phyloP scores from a whole-genome alignment of 768 basidiomycete species.

The Auricularia cornea region DNA sequence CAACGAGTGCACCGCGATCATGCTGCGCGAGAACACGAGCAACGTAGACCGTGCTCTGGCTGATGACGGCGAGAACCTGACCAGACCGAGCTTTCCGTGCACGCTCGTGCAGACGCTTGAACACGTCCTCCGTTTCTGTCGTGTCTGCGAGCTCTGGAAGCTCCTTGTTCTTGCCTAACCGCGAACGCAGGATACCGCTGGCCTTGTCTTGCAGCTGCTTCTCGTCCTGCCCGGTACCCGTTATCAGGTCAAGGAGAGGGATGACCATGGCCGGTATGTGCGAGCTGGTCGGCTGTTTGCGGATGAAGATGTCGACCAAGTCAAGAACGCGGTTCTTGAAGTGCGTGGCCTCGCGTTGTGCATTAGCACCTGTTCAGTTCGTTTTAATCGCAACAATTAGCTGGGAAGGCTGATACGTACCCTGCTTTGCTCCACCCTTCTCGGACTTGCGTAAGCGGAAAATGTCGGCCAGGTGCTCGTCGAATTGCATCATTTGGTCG shows the following conservation, averaged over 20 bases:
- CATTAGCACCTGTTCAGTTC: slow-evolving; percentile 46
- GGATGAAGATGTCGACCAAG: slow-evolving; percentile 79
- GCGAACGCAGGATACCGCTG: slow-evolving; percentile 62
- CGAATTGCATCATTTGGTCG: slow-evolving; percentile 96
- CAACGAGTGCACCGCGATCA: slow-evolving; percentile 32
- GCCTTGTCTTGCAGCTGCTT: slow-evolving; percentile 86
- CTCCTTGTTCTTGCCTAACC: slow-evolving; percentile 70
- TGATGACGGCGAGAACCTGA: slow-evolving; percentile 56
- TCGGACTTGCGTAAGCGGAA: slow-evolving; percentile 63
- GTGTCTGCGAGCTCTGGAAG: slow-evolving; percentile 39
- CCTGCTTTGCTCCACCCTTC: slow-evolving; percentile 58
- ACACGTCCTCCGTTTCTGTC: slow-evolving; percentile 37
- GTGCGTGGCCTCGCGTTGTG: slow-evolving; percentile 83
- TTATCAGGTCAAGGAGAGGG: slow-evolving; percentile 70
- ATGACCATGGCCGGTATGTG: slow-evolving; percentile 57
- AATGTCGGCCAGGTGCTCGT: slow-evolving; percentile 82
- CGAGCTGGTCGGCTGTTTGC: slow-evolving; percentile 67
- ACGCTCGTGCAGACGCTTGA: slow-evolving; percentile 60
- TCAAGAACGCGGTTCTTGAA: slow-evolving; percentile 96
- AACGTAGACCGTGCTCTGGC: slow-evolving; percentile 63
- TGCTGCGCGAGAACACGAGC: slow-evolving; percentile 40
- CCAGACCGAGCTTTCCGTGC: slow-evolving; percentile 58
- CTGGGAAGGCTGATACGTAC: slow-evolving; percentile 11
- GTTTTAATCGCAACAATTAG: background rate
- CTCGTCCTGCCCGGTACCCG: slow-evolving; percentile 63